Percentiles rank a stretch among this genome's conserved stretches.
These are phyloP conservation scores for Dittrichia graveolens DNA, from an alignment of 129 eudicot species.

Conservation along the genomic window DNA sequence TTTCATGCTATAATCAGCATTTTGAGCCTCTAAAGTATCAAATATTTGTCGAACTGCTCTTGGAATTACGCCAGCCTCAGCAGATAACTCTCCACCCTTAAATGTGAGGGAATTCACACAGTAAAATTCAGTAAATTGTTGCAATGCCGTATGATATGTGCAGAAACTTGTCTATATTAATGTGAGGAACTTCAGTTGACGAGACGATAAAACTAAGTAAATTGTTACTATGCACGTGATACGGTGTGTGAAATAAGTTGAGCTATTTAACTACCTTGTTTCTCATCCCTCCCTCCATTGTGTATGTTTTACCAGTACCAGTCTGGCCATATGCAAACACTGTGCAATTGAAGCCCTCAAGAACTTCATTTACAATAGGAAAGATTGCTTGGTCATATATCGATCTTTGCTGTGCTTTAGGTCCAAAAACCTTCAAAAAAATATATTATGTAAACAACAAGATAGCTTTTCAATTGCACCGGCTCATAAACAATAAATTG, in stretches of 20 bases:
- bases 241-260: not conserved
- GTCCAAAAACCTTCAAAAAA: slow-evolving; percentile 69
- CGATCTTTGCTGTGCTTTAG: slow-evolving; percentile 84
- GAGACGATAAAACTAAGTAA: not conserved
- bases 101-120: slow-evolving; percentile 6
- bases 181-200: not conserved
- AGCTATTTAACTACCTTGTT: slow-evolving; percentile 54
- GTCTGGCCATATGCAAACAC: slow-evolving; percentile 93
- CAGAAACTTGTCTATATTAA: not conserved
- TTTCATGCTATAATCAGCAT: slow-evolving; percentile 86
- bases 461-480: not conserved
- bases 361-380: slow-evolving; percentile 76
- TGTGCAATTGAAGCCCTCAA: slow-evolving; percentile 89
- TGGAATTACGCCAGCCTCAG: slow-evolving; percentile 92
- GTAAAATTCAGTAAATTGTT: slow-evolving; percentile 13
- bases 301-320: slow-evolving; percentile 87
- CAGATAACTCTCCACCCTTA: slow-evolving; percentile 77
- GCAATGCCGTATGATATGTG: not conserved
- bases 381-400: slow-evolving; percentile 87
- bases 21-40: slow-evolving; percentile 74
- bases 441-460: not conserved
- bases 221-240: not conserved
- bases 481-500: not conserved
- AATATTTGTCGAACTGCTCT: slow-evolving; percentile 88
- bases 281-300: slow-evolving; percentile 94